These are phyloP conservation scores for Sporothrix protearum DNA, from an alignment of 2,329 filamentous ascomycete genomes.

Conservation along the genomic window DNA sequence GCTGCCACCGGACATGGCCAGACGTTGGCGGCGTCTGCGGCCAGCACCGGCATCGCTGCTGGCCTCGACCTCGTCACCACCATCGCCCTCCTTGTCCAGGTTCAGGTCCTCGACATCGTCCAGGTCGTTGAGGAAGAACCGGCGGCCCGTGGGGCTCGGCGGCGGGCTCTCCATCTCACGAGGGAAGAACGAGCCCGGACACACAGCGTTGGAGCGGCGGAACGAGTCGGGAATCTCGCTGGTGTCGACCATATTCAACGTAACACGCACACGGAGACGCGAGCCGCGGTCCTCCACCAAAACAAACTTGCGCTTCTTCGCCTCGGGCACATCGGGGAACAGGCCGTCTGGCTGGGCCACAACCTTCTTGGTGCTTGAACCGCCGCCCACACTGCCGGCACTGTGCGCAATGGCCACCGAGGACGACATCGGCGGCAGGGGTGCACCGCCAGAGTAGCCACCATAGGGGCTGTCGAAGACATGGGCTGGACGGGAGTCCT, in stretches of 20 bases:
- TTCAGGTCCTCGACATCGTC: slow-evolving; percentile 50
- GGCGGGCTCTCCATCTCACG: slow-evolving; percentile 88
- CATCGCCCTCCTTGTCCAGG: slow-evolving; percentile 62
- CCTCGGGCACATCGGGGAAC: slow-evolving; percentile 83
- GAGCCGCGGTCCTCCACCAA: slow-evolving; percentile 86
- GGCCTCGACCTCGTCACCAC: slow-evolving; percentile 50
- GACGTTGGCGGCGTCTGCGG: slow-evolving; percentile 29
- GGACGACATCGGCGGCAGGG: slow-evolving; percentile 46
- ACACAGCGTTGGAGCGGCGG: slow-evolving; percentile 84
- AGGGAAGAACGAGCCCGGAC: slow-evolving; percentile 85
- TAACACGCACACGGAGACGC: slow-evolving; percentile 83
- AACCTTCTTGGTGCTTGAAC: slow-evolving; percentile 43
- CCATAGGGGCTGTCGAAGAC: slow-evolving; percentile 65
- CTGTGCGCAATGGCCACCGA: slow-evolving; percentile 66
- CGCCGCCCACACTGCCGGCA: slow-evolving; percentile 35
- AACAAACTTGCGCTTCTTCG: slow-evolving; percentile 94
- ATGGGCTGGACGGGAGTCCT: slow-evolving; percentile 69
- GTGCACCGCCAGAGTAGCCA: slow-evolving; percentile 58
- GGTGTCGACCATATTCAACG: slow-evolving; percentile 89
- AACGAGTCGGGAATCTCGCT: slow-evolving; percentile 96
- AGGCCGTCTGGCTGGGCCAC: slow-evolving; percentile 63
- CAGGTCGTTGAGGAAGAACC: slow-evolving; percentile 69
- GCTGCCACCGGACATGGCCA: slow-evolving; percentile 24
- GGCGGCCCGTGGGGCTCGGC: slow-evolving; percentile 67
- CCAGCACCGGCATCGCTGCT: slow-evolving; percentile 40